Conservation (phyloP, 257 asterid genomes). For the Salvia splendens region DNA sequence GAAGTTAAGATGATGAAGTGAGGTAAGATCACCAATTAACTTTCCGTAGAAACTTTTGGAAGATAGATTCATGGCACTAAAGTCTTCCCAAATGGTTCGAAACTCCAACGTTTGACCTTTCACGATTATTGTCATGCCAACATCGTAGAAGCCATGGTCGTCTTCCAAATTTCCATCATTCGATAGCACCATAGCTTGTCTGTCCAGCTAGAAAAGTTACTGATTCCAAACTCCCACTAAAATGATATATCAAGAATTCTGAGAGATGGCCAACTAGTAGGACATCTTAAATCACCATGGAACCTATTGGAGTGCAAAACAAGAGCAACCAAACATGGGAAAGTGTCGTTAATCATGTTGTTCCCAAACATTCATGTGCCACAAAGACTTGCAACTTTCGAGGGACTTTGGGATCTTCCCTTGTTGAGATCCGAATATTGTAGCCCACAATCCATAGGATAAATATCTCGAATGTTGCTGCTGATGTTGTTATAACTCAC, state of each 20-base stretch:
- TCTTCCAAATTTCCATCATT: too few relatives aligned
- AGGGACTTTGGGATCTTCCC: conserved; percentile 40
- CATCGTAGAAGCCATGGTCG: too few relatives aligned
- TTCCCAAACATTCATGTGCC: conserved; percentile 46
- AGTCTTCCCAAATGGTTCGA: background rate
- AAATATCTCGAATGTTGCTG: conserved; percentile 11
- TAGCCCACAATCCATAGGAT: background rate
- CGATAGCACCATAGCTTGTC: too few relatives aligned
- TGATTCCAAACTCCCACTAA: conserved; percentile 18
- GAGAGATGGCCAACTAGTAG: conserved; percentile 21
- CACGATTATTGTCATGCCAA: background rate
- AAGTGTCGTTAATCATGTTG: conserved; percentile 37
- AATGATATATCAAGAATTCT: conserved; percentile 33
- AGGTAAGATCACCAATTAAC: background rate
- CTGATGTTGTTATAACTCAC: background rate
- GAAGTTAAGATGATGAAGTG: background rate
- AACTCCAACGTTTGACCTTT: background rate
- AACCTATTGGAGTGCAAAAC: conserved; percentile 44
- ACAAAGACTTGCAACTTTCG: conserved; percentile 38
- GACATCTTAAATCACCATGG: conserved; percentile 41
- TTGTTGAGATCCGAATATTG: background rate
- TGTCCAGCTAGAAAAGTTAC: conserved; percentile 1
- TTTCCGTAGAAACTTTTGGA: background rate
- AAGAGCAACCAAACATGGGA: conserved; percentile 45
- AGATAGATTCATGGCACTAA: background rate